These are phyloP conservation scores for Cutaneotrichosporon mucoides DNA, from an alignment of 1,284 basidiomycete species.

Conservation along the genomic window DNA sequence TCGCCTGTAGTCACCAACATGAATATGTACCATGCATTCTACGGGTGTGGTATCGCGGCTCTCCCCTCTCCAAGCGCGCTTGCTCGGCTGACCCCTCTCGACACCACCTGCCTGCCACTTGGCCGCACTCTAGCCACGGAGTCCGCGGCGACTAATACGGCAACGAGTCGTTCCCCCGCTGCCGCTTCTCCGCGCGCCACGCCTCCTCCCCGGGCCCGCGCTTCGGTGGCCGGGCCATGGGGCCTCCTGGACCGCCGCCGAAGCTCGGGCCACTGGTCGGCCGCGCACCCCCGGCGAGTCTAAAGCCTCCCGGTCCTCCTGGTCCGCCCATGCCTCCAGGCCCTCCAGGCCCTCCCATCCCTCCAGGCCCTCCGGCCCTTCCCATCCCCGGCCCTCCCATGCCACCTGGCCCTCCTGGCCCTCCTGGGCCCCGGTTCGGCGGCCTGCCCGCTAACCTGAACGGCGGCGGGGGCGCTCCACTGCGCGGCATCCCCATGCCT, in stretches of 20 bases:
- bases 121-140: too few relatives aligned
- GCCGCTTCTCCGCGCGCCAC: constrained; percentile 12
- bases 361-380: too few relatives aligned
- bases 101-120: too few relatives aligned
- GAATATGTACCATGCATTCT: too few relatives aligned
- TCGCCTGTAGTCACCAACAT: too few relatives aligned
- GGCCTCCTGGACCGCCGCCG: not conserved
- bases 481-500: not conserved
- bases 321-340: constrained; percentile 2
- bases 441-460: constrained; percentile 13
- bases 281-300: not conserved
- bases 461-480: constrained; percentile 4
- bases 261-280: not conserved
- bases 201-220: constrained; percentile 5
- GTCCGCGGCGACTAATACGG: constrained; percentile 1
- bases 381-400: not conserved
- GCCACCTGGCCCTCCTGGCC: not conserved
- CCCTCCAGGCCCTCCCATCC: not conserved
- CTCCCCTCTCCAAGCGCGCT: too few relatives aligned
- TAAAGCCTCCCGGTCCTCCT: not conserved
- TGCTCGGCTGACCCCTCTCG: too few relatives aligned
- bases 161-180: constrained; percentile 3
- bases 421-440: not conserved
- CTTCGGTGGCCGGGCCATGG: not conserved
- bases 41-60: too few relatives aligned